Evolutionary conservation across 176 grass and related monocot species (phyloP).

Genomic region (Miscanthus lutarioriparius): DNA sequence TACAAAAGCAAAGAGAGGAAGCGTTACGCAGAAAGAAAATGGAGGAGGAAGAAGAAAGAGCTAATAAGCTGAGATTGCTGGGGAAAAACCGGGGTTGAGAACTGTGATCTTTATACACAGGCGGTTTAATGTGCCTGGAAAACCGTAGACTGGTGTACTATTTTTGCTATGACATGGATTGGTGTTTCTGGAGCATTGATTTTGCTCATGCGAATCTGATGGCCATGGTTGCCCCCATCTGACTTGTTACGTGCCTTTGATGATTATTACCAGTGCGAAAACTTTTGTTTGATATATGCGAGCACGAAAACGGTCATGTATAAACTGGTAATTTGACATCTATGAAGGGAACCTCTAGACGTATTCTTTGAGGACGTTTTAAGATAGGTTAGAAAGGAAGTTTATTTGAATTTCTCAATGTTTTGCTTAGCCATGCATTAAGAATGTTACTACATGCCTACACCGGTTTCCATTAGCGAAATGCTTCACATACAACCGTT

Average conservation of each 20-base stretch:
- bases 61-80: constrained; percentile 65
- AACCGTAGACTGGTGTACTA: background rate
- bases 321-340: background rate
- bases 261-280: background rate
- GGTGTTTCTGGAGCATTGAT: background rate
- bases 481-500: no score
- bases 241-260: background rate
- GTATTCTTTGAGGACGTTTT: no score
- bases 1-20: constrained; percentile 93
- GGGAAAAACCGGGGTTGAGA: constrained; percentile 47
- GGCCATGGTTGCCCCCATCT: background rate
- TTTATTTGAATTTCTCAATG: no score
- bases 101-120: background rate
- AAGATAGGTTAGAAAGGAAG: no score
- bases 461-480: no score
- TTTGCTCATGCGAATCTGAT: background rate
- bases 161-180: background rate
- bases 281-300: background rate
- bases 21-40: constrained; percentile 80
- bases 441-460: no score
- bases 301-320: background rate
- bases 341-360: no score
- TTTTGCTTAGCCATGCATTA: no score
- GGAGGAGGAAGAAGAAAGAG: constrained; percentile 81
- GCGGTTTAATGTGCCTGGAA: background rate